A percentile compares a stretch with the other conserved stretches of the same genome.
Evolutionary conservation across 202 grass and related monocot genomes (phyloP).

Genomic region (Bolboschoenoplectus hybrid): DNA sequence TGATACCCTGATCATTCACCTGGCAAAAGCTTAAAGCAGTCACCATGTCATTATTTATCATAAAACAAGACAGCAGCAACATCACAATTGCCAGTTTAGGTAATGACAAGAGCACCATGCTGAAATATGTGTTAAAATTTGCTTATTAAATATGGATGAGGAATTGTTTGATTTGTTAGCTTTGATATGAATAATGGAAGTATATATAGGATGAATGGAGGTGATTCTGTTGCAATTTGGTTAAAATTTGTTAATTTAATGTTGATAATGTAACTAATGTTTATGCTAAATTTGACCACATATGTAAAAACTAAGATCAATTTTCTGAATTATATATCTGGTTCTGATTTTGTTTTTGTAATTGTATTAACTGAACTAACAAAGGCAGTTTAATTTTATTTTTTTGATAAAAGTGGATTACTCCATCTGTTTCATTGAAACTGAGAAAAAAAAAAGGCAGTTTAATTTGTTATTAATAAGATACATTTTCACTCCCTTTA

Average conservation of each 20-base stretch:
- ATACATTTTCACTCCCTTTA: neutral
- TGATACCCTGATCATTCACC: neutral
- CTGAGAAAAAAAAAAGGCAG: too few relatives aligned
- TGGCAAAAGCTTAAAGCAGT: neutral
- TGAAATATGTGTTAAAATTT: neutral
- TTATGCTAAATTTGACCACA: neutral
- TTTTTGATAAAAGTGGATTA: too few relatives aligned
- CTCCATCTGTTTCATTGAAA: too few relatives aligned
- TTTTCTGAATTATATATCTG: neutral
- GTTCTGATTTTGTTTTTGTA: neutral
- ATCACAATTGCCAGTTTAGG: conserved; percentile 3
- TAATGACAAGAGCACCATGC: neutral
- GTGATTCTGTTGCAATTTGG: neutral
- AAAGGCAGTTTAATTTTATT: too few relatives aligned
- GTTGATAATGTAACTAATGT: neutral
- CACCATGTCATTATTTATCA: neutral
- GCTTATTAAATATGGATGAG: neutral
- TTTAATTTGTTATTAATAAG: too few relatives aligned
- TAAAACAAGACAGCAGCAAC: neutral
- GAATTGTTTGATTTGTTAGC: neutral
- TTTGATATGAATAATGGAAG: neutral
- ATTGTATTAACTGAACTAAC: too few relatives aligned
- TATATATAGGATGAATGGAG: neutral
- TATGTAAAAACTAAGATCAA: neutral
- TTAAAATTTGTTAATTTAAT: neutral